Base-by-base conservation (phyloP, 495 filamentous ascomycete species). In the Hypoxylon cercidicola region DNA sequence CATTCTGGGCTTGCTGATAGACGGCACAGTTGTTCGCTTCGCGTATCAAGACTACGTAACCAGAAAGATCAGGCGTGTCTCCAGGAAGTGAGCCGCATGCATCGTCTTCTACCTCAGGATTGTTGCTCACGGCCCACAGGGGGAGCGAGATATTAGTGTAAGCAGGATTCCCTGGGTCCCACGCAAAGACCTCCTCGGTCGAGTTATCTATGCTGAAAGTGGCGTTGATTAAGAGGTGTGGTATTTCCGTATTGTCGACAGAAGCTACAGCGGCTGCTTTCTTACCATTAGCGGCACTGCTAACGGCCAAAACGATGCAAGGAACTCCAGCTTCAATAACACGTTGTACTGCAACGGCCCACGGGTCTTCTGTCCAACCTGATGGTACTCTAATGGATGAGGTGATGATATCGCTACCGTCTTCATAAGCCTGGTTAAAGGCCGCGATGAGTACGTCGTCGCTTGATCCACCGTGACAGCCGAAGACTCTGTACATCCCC, bases 391-490 rank as follows among this genome's bases (percentile, higher is more conserved):
- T 85, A 46, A 88, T 81, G 5, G 84, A 86, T 10, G 82, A 82
- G 18, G 85, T 84, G 65, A 88, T 88, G 62, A 88, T 79, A 66
- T 87, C 83, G 32, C 79, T 81, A 10, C 84, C 84, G 39, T 74
- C 84, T 63, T 87, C 80, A 57, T 80, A 87, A 3, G 85, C 85
- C 73, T 74, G 76, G 66, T 82, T 79, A 60, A 84, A 87, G 6
- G 84, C 84, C 12, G 75, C 76, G 28, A 85, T 83, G 64, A 87
- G 66, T 13, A 84, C 75, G 69, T 86, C 84, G 58, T 83, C 81
- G 32, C 71, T 75, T 19, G 79, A 81, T 20, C 76, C 67, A 23
- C 77, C 75, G n/a, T 50, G 53, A 71, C 82, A 85, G 52, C 84
- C 83, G 55, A 86, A 82, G 19, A 87, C 82, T 37, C 83, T 82